A percentile compares a stretch with the other conserved stretches of the same genome.
These are phyloP conservation scores for Trichoderma asperelloides DNA, from an alignment of 495 filamentous ascomycete genomes.

Conservation along the genomic window DNA sequence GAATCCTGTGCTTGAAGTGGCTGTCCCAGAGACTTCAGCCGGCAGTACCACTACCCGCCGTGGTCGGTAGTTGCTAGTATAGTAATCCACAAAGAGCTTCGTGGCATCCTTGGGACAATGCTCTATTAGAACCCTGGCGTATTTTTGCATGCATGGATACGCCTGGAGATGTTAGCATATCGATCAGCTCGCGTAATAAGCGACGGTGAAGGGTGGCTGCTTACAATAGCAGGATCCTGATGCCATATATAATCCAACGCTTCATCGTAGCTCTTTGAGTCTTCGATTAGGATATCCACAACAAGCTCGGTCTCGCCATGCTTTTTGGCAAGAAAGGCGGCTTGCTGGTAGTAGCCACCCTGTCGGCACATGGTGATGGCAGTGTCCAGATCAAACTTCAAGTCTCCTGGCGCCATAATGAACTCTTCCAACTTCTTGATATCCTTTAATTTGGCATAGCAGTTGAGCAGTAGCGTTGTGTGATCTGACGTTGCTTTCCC, in stretches of 20 bases:
- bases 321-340: constrained; percentile 88
- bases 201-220: constrained; percentile 8
- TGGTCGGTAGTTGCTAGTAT: constrained; percentile 73
- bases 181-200: constrained; percentile 24
- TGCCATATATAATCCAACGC: constrained; percentile 87
- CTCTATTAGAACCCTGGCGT: constrained; percentile 79
- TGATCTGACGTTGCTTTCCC: constrained; percentile 92
- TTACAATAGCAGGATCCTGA: constrained; percentile 69
- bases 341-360: constrained; percentile 95
- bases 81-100: constrained; percentile 83
- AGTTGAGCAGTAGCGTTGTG: constrained; percentile 88
- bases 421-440: constrained; percentile 92
- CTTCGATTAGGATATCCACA: constrained; percentile 89
- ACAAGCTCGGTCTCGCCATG: constrained; percentile 91
- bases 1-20: constrained; percentile 34
- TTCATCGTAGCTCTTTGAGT: constrained; percentile 79
- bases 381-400: constrained; percentile 95
- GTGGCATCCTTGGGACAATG: constrained; percentile 75
- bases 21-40: constrained; percentile 34
- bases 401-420: constrained; percentile 88
- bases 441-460: constrained; percentile 95
- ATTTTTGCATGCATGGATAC: constrained; percentile 88
- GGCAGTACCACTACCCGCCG: constrained; percentile 53
- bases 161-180: constrained; percentile 41
- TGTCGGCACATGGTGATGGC: constrained; percentile 97